Base-by-base conservation (phyloP, 73 alveolate species). In the Urostyla sp. region DNA sequence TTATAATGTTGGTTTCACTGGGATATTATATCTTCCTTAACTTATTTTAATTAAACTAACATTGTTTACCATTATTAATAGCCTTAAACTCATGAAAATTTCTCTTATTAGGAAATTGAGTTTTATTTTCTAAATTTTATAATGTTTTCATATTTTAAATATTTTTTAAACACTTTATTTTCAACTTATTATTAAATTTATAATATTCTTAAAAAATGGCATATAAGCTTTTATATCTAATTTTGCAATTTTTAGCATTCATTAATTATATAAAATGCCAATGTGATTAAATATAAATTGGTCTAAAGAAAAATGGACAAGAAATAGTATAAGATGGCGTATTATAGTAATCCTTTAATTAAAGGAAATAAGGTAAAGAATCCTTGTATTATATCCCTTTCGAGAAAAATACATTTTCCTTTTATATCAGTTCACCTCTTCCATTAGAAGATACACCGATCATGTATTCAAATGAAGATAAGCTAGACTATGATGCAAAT, bases 401-500 rank as follows among this genome's bases (percentile, higher is more conserved):
- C 4, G 30, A 27, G 15, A 13, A 5, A 38, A 37, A 63, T 43
- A 40, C 58, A 15, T 43, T 63, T 11, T 8, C 2, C 8, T 63
- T 63, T 1, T 63, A 38, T 63, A 60, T 63, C 45, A 43, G 44
- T 43, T 21, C 79, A 18, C 79, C 79, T 10, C 61, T 63, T 10
- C 46, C 79, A 24, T 46, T 63, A n/a, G 61, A 63, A 24, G 79
- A 57, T 13, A 57, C 79, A 10, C 2, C 44, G 40, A 60, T 60
- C 21, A 63, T 43, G 23, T 2, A 57, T 10, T 28, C 50, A 13
- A 31, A 63, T 63, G 53, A 35, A 16, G 4, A 28, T 63, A 34
- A 63, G 40, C n/a, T n/a, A n/a, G n/a, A n/a, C n/a, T n/a, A n/a
- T n/a, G 60, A 23, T 28, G 79, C 79, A 13, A 63, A 57, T 16